These are phyloP conservation scores for Xylaria acuta DNA, from an alignment of 495 filamentous ascomycete species.

Conservation along the genomic window DNA sequence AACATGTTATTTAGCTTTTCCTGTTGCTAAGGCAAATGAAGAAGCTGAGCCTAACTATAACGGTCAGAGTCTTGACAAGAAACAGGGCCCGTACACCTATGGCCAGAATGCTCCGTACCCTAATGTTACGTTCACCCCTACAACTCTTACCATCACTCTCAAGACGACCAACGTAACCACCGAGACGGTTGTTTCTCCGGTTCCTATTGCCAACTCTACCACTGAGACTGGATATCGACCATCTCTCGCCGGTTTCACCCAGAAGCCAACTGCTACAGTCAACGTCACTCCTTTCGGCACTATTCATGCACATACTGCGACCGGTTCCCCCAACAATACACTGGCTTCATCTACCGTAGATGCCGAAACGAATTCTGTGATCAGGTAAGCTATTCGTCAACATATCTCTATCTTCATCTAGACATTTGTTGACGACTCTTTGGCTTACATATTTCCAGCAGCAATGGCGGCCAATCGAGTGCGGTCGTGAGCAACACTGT, in stretches of 20 bases:
- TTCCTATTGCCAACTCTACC: background rate
- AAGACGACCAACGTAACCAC: background rate
- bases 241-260: background rate
- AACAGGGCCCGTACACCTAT: slow-evolving; percentile 3
- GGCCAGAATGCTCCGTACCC: background rate
- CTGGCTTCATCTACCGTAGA: background rate
- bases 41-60: background rate
- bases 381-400: slow-evolving; percentile 2
- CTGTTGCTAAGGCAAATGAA: too few relatives aligned
- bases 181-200: background rate
- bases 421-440: background rate
- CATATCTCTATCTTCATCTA: background rate
- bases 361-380: background rate
- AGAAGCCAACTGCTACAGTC: background rate
- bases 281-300: slow-evolving; percentile 3
- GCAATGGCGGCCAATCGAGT: background rate
- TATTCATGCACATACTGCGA: slow-evolving; percentile 7
- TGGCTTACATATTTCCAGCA: background rate
- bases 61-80: background rate
- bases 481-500: background rate
- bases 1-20: background rate
- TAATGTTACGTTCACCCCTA: slow-evolving; percentile 6
- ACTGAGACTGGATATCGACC: background rate
- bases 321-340: background rate
- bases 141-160: slow-evolving; percentile 16